A percentile compares a stretch with the other conserved stretches of the same genome.
Conservation (phyloP, 495 filamentous ascomycete species). For the Aspergillus olivimuriae region DNA sequence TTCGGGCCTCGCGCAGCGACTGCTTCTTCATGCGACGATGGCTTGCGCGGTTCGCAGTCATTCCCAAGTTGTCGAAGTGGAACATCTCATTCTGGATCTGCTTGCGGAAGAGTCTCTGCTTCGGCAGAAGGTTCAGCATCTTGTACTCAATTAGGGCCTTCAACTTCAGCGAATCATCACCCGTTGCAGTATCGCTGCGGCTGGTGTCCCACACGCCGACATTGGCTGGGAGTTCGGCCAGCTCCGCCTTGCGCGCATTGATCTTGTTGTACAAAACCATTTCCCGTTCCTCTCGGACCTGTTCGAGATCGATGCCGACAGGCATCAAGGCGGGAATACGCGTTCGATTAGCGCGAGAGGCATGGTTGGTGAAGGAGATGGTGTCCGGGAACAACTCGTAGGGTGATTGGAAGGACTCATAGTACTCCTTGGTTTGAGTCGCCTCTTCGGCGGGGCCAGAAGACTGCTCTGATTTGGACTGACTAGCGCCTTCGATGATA, state of each 20-base stretch:
- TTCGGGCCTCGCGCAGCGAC: conserved; percentile 87
- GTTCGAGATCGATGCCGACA: conserved; percentile 70
- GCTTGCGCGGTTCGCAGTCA: conserved; percentile 82
- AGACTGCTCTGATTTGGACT: conserved; percentile 28
- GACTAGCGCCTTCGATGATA: conserved; percentile 42
- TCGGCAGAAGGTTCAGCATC: conserved; percentile 70
- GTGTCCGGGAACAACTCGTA: conserved; percentile 48
- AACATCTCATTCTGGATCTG: conserved; percentile 83
- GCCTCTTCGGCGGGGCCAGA: conserved; percentile 27
- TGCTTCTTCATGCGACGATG: conserved; percentile 97
- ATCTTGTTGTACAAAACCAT: conserved; percentile 86
- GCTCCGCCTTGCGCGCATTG: conserved; percentile 69
- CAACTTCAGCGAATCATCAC: conserved; percentile 78
- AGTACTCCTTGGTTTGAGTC: conserved; percentile 35
- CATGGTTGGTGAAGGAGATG: conserved; percentile 77
- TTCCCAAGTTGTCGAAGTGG: conserved; percentile 87
- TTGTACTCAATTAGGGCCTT: conserved; percentile 93
- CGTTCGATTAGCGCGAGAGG: conserved; percentile 59
- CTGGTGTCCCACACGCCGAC: conserved; percentile 75
- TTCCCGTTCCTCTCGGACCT: conserved; percentile 77
- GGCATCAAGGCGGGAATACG: conserved; percentile 85
- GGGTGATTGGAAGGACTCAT: conserved; percentile 62
- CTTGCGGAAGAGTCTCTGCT: conserved; percentile 79
- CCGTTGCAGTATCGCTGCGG: conserved; percentile 60
- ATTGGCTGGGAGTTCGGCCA: conserved; percentile 76